Percentiles rank a stretch among this genome's conserved stretches.
phyloP scores from a whole-genome alignment of 1,284 basidiomycete species.

The Vanrija sp. region DNA sequence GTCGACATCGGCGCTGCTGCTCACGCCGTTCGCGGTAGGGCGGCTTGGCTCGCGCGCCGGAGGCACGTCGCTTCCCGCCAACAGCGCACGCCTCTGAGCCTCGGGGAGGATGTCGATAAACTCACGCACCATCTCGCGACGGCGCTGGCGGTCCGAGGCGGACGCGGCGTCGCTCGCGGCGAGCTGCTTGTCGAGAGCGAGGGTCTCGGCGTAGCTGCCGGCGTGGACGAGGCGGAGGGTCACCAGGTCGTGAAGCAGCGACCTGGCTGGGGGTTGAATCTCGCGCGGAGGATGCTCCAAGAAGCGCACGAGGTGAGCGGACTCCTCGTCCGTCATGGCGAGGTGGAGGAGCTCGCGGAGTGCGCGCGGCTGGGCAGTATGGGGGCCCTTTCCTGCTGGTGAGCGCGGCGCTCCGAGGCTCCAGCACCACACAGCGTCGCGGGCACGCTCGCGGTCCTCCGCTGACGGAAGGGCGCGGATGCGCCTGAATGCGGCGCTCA shows the following conservation, averaged over 20 bases:
- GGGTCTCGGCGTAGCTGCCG: slow-evolving; percentile 66
- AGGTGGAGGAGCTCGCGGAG: slow-evolving; percentile 40
- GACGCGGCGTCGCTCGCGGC: slow-evolving; percentile 46
- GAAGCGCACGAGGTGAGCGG: slow-evolving; percentile 37
- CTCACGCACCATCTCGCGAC: slow-evolving; percentile 64
- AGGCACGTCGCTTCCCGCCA: not conserved
- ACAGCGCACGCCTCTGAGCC: slow-evolving; percentile 49
- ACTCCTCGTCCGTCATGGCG: slow-evolving; percentile 38
- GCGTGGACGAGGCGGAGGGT: slow-evolving; percentile 71
- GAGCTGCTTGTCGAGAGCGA: slow-evolving; percentile 64
- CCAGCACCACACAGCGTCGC: slow-evolving; percentile 41
- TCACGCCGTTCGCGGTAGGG: slow-evolving; percentile 11
- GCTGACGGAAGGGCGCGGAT: slow-evolving; percentile 17
- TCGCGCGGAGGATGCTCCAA: slow-evolving; percentile 50
- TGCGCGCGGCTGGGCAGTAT: slow-evolving; percentile 26
- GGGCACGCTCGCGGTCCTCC: slow-evolving; percentile 11
- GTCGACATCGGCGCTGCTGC: slow-evolving; percentile 20
- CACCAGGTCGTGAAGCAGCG: slow-evolving; percentile 71
- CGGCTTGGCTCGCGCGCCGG: not conserved
- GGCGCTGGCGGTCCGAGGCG: slow-evolving; percentile 50
- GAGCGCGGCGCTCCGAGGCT: slow-evolving; percentile 30
- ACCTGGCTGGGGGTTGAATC: slow-evolving; percentile 55
- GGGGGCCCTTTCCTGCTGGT: slow-evolving; percentile 23
- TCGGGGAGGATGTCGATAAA: slow-evolving; percentile 60
- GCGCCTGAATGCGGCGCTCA: slow-evolving; percentile 26